Percentiles rank a stretch among this genome's conserved stretches.
Conservation (phyloP, 208 protist genomes). For the Trypanosoma platydactyli region DNA sequence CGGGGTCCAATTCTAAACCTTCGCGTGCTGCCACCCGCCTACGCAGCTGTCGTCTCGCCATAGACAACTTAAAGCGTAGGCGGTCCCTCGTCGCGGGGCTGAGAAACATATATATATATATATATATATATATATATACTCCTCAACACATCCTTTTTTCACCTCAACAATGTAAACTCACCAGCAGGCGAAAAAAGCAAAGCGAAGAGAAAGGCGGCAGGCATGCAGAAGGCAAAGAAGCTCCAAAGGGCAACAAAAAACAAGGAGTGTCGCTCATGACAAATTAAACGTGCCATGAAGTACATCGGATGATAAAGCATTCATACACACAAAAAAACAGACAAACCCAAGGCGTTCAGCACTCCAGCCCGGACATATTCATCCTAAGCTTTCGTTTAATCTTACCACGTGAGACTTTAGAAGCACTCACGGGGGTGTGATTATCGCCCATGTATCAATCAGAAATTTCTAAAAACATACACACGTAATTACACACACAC, state of each 20-base stretch:
- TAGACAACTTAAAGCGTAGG: slow-evolving; percentile 7
- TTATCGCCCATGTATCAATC: too few species aligned
- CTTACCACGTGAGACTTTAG: too few species aligned
- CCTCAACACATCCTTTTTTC: background rate
- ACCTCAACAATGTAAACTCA: background rate
- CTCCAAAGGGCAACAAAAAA: background rate
- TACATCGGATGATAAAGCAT: background rate
- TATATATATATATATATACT: background rate
- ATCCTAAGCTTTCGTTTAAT: too few species aligned
- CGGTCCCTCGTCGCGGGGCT: slow-evolving; percentile 7
- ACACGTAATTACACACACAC: too few species aligned
- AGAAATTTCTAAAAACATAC: too few species aligned
- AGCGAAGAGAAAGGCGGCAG: background rate
- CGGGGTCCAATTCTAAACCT: slow-evolving; percentile 13
- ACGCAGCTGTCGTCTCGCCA: slow-evolving; percentile 11
- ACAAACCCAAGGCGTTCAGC: too few species aligned
- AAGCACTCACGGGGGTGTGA: too few species aligned
- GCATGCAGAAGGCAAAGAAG: slow-evolving; percentile 17
- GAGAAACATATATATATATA: slow-evolving; percentile 1
- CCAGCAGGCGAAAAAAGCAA: background rate
- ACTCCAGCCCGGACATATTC: too few species aligned
- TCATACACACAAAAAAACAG: slow-evolving; percentile 1
- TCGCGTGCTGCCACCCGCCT: background rate
- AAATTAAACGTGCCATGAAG: too few species aligned
- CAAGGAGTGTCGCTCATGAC: too few species aligned